phyloP scores from a whole-genome alignment of 164 flowering plant species.

The Vitis rupestris region DNA sequence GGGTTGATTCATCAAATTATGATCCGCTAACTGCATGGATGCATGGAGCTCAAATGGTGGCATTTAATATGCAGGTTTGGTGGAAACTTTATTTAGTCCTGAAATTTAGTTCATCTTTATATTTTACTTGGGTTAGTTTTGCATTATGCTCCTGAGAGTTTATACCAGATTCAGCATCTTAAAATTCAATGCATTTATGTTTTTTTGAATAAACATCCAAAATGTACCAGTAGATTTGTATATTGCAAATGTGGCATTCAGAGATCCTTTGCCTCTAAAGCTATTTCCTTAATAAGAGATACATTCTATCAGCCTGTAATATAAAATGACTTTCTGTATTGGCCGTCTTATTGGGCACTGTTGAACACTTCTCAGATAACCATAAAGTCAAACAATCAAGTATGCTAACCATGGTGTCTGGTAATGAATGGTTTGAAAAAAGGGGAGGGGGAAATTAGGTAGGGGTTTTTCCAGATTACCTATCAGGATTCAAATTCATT shows the following conservation, averaged over 20 bases:
- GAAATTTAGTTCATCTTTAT: background rate
- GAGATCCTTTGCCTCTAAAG: background rate
- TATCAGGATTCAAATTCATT: no score
- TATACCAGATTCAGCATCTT: background rate
- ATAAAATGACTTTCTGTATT: no score
- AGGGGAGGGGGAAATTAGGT: no score
- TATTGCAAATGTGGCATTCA: background rate
- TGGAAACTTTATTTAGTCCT: background rate
- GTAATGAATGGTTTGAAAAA: no score
- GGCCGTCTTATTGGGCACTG: no score
- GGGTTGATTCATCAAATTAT: conserved; percentile 45
- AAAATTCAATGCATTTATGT: background rate
- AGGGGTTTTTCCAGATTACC: no score
- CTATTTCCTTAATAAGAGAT: no score
- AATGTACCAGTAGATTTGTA: background rate
- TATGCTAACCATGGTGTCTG: no score
- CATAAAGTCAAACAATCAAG: no score
- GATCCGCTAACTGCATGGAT: conserved; percentile 50
- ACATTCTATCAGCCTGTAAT: no score
- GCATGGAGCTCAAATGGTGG: conserved; percentile 52
- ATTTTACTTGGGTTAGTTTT: background rate
- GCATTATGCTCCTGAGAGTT: background rate
- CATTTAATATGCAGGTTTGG: conserved; percentile 19
- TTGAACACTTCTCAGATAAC: no score
- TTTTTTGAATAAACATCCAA: background rate